Percentiles rank a stretch among this genome's conserved stretches.
These are phyloP conservation scores for Ceratocystis huliohia DNA, from an alignment of 2,329 filamentous ascomycete species.

Conservation along the genomic window DNA sequence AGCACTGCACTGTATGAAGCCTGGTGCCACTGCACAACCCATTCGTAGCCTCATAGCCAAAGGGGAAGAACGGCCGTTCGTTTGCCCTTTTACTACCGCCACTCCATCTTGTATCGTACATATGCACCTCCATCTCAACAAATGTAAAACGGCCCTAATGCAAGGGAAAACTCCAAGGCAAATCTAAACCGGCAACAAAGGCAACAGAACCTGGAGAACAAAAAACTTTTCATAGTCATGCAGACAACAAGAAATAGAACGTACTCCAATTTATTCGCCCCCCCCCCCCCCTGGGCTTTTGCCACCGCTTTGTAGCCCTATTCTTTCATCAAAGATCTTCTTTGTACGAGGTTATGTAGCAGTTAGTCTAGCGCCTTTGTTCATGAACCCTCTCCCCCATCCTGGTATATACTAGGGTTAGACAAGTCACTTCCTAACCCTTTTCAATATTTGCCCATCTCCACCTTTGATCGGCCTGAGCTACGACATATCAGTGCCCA, in stretches of 20 bases:
- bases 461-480: no score
- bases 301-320: not conserved
- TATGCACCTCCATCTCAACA: slow-evolving; percentile 6
- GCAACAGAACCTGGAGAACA: not conserved
- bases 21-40: not conserved
- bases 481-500: no score
- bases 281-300: not conserved
- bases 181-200: not conserved
- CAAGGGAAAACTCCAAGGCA: not conserved
- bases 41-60: no score
- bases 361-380: not conserved
- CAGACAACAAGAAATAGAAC: not conserved
- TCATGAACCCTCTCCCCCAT: not conserved
- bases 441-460: not conserved
- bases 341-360: not conserved
- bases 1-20: not conserved
- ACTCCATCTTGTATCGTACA: not conserved
- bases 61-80: not conserved
- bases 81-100: not conserved
- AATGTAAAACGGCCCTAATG: slow-evolving; percentile 2
- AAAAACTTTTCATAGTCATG: not conserved
- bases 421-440: not conserved
- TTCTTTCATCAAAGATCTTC: not conserved
- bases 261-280: not conserved
- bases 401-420: not conserved